These are phyloP conservation scores for Suaeda aralocaspica DNA, from an alignment of 148 eudicot species.

Conservation along the genomic window DNA sequence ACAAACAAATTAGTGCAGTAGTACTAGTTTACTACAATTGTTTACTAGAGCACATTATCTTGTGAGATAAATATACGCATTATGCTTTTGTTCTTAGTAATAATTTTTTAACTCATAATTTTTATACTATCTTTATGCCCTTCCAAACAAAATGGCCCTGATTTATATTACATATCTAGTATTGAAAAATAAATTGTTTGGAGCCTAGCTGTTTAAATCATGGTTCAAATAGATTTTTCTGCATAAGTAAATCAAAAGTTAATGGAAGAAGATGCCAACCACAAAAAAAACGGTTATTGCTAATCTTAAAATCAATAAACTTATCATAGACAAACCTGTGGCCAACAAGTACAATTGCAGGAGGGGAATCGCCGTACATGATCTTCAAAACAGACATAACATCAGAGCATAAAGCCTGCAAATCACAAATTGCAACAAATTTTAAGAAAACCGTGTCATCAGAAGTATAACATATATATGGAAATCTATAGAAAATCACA, in stretches of 20 bases:
- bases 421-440: conserved; percentile 19
- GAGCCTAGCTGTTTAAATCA: neutral
- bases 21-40: too few species aligned
- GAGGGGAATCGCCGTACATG: conserved; percentile 88
- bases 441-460: conserved; percentile 1
- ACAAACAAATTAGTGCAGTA: too few species aligned
- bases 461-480: neutral
- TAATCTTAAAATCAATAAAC: neutral
- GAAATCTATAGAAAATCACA: neutral
- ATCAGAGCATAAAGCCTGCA: conserved; percentile 76
- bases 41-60: too few species aligned
- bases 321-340: conserved; percentile 58
- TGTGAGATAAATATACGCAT: too few species aligned
- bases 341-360: conserved; percentile 89
- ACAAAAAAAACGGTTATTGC: neutral
- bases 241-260: neutral
- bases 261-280: neutral
- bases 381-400: conserved; percentile 80
- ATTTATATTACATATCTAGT: neutral
- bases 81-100: too few species aligned
- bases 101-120: too few species aligned
- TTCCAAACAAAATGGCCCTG: too few species aligned
- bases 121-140: too few species aligned
- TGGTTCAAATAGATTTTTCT: neutral
- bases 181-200: neutral